These are phyloP conservation scores for Leishmania aethiopica DNA, from an alignment of 208 protist species.

Conservation along the genomic window DNA sequence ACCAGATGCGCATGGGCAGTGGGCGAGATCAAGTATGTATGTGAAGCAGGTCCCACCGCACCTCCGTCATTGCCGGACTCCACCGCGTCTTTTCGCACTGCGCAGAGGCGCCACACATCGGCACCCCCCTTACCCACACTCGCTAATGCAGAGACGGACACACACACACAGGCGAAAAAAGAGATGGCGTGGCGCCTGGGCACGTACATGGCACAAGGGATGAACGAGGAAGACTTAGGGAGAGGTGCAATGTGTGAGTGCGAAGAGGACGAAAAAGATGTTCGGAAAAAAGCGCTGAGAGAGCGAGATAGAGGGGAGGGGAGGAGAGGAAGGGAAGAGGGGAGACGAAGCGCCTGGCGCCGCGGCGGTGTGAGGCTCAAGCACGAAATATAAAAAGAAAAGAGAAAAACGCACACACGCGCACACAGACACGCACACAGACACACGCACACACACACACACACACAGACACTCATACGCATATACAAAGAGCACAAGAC, in stretches of 20 bases:
- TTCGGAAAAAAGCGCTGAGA: background rate
- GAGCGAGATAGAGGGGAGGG: background rate
- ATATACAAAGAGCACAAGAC: background rate
- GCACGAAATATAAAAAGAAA: background rate
- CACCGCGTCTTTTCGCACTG: background rate
- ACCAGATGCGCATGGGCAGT: background rate
- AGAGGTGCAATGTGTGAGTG: background rate
- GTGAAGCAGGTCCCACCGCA: background rate
- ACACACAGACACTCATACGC: background rate
- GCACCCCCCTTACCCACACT: background rate
- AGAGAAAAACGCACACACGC: background rate
- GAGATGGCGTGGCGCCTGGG: background rate
- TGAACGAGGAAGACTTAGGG: background rate
- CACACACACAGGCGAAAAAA: background rate
- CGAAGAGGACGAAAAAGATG: background rate
- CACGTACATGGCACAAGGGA: background rate
- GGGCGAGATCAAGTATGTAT: background rate
- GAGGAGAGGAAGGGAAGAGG: background rate
- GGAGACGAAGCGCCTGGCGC: background rate
- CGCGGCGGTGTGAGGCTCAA: background rate
- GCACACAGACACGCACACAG: background rate
- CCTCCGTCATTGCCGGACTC: background rate
- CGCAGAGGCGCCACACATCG: background rate
- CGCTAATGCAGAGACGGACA: background rate
- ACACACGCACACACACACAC: background rate